Conservation (phyloP, 768 basidiomycete genomes). For the Serendipita sp. region DNA sequence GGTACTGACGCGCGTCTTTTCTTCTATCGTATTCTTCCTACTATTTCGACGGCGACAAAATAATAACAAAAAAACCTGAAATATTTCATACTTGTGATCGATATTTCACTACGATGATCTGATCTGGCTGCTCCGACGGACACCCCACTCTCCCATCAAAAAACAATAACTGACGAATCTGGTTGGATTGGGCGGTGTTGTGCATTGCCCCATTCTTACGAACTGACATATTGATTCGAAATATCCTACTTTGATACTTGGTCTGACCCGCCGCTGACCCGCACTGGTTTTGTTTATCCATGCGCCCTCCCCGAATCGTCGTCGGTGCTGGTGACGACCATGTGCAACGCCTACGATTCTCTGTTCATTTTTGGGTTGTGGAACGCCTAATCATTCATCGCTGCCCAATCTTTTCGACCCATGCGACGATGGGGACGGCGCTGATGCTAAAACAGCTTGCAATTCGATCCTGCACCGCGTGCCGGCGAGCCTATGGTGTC, state of each 20-base stretch:
- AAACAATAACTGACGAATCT: neutral
- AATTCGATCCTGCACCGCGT: slow-evolving; percentile 98
- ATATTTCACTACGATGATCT: too few relatives aligned
- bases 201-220: neutral
- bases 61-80: too few relatives aligned
- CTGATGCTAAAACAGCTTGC: slow-evolving; percentile 47
- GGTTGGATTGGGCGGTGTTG: neutral
- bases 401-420: neutral
- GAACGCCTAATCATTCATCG: neutral
- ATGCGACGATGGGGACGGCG: neutral
- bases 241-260: too few relatives aligned
- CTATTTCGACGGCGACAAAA: too few relatives aligned
- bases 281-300: neutral
- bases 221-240: neutral
- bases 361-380: too few relatives aligned
- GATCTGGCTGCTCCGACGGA: too few relatives aligned
- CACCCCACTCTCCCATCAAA: neutral
- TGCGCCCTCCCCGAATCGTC: neutral
- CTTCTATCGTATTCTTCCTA: too few relatives aligned
- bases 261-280: neutral
- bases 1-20: too few relatives aligned
- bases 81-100: too few relatives aligned
- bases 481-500: slow-evolving; percentile 98
- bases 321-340: neutral
- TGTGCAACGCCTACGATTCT: too few relatives aligned